These are phyloP conservation scores for Fusarium sp. DNA, from an alignment of 2,329 filamentous ascomycete species.

Conservation along the genomic window DNA sequence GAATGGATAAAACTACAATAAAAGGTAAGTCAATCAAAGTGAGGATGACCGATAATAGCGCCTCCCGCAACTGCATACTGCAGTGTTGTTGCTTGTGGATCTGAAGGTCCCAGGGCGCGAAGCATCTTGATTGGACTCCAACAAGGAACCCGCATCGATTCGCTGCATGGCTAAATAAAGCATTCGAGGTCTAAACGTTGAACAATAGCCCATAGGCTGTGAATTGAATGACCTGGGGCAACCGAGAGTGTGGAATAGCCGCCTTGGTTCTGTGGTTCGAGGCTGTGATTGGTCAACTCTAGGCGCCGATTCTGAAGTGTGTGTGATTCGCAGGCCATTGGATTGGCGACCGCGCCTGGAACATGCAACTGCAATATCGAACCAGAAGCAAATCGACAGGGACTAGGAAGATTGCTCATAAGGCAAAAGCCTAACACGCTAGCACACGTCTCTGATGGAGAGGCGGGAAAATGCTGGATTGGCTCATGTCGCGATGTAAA, in stretches of 20 bases:
- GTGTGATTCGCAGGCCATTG: slow-evolving; percentile 44
- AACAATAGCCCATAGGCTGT: slow-evolving; percentile 42
- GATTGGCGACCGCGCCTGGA: slow-evolving; percentile 43
- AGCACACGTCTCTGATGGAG: slow-evolving; percentile 22
- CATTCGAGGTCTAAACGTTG: slow-evolving; percentile 25
- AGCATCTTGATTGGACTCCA: slow-evolving; percentile 39
- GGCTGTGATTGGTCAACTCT: slow-evolving; percentile 46
- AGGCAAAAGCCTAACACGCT: not conserved
- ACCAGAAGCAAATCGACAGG: slow-evolving; percentile 19
- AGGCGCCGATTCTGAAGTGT: slow-evolving; percentile 41
- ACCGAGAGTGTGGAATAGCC: slow-evolving; percentile 52
- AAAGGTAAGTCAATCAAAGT: slow-evolving; percentile 13
- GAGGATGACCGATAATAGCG: slow-evolving; percentile 33
- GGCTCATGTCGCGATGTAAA: slow-evolving; percentile 21
- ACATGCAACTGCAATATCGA: slow-evolving; percentile 25
- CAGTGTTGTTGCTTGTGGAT: slow-evolving; percentile 24
- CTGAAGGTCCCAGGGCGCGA: slow-evolving; percentile 29
- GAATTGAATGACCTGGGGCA: slow-evolving; percentile 41
- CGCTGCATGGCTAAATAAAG: slow-evolving; percentile 46
- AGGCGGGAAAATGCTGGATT: slow-evolving; percentile 24
- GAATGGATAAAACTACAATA: slow-evolving; percentile 16
- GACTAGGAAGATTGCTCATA: slow-evolving; percentile 33
- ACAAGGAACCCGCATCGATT: slow-evolving; percentile 30
- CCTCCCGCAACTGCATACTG: slow-evolving; percentile 13
- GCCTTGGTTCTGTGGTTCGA: slow-evolving; percentile 42